A percentile compares a stretch with the other conserved stretches of the same genome.
These are phyloP conservation scores for Sphaceloma murrayae DNA, from an alignment of 2,329 filamentous ascomycete genomes.

Conservation along the genomic window DNA sequence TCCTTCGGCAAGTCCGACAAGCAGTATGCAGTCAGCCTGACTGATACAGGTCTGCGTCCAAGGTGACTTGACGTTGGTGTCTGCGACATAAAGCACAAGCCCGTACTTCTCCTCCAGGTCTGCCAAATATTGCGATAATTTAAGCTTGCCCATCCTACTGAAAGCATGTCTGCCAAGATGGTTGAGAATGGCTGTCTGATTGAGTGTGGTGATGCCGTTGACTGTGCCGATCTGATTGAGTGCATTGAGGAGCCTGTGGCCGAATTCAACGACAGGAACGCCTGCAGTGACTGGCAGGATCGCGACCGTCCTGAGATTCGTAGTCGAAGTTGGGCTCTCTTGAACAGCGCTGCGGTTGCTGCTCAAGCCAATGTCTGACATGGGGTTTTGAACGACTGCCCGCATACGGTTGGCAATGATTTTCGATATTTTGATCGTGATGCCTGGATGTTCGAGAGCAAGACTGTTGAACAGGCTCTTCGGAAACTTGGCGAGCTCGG, in stretches of 20 bases:
- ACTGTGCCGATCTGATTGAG: slow-evolving; percentile 79
- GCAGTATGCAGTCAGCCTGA: slow-evolving; percentile 89
- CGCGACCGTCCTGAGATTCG: slow-evolving; percentile 87
- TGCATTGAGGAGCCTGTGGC: slow-evolving; percentile 77
- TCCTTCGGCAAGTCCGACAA: slow-evolving; percentile 83
- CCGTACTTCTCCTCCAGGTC: slow-evolving; percentile 97
- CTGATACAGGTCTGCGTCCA: slow-evolving; percentile 98
- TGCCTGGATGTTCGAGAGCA: slow-evolving; percentile 91
- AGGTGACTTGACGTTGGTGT: slow-evolving; percentile 91
- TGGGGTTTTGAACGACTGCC: slow-evolving; percentile 70
- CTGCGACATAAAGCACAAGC: slow-evolving; percentile 87
- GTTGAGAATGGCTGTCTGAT: slow-evolving; percentile 86
- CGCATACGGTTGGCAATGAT: slow-evolving; percentile 96
- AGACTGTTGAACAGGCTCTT: slow-evolving; percentile 95
- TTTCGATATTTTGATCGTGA: slow-evolving; percentile 98
- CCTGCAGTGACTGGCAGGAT: slow-evolving; percentile 84
- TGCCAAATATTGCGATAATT: slow-evolving; percentile 88
- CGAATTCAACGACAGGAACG: slow-evolving; percentile 90
- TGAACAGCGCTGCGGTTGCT: slow-evolving; percentile 46
- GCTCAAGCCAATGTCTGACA: slow-evolving; percentile 34
- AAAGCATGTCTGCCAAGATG: slow-evolving; percentile 95
- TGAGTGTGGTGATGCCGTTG: slow-evolving; percentile 83
- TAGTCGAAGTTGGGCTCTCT: slow-evolving; percentile 66
- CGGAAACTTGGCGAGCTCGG: slow-evolving; percentile 91
- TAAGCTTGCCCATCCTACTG: slow-evolving; percentile 93